Conservation (phyloP, 139 green algal genomes). For the Pleodorina starrii region DNA sequence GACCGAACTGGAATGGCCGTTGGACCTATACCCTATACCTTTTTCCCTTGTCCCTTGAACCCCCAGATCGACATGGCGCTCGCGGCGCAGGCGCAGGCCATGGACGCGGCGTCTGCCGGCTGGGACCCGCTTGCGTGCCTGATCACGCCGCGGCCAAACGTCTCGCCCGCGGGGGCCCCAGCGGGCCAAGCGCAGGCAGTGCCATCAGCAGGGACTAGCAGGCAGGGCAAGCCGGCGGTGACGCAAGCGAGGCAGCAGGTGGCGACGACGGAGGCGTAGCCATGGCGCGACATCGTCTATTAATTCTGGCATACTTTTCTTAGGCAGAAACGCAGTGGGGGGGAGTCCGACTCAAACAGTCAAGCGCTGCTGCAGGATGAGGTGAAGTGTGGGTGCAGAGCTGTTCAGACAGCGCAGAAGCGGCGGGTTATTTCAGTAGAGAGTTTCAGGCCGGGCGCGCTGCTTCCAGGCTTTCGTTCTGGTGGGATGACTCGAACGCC, state of each 20-base stretch:
- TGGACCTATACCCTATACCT: too few species aligned
- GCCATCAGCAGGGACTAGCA: constrained; percentile 14
- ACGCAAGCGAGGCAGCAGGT: constrained; percentile 7
- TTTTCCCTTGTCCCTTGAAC: neutral
- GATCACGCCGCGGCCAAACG: constrained; percentile 39
- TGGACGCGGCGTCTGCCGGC: neutral
- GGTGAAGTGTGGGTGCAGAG: too few species aligned
- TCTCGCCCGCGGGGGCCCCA: neutral
- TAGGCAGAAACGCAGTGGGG: neutral
- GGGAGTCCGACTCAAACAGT: neutral
- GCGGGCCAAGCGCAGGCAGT: neutral
- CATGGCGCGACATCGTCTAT: neutral
- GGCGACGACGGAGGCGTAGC: constrained; percentile 36
- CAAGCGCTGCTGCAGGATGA: neutral
- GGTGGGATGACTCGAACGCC: too few species aligned
- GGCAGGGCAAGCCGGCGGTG: neutral
- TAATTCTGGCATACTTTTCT: neutral
- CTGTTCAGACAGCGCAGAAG: too few species aligned
- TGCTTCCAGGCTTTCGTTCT: too few species aligned
- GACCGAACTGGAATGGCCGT: too few species aligned
- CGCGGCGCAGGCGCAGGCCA: constrained; percentile 39
- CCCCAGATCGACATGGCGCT: constrained; percentile 36
- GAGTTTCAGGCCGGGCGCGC: too few species aligned
- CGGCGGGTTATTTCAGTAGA: too few species aligned
- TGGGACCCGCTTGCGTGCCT: constrained; percentile 50